A percentile compares a stretch with the other conserved stretches of the same genome.
These are phyloP conservation scores for Russula emetica DNA, from an alignment of 768 basidiomycete species.

Conservation along the genomic window DNA sequence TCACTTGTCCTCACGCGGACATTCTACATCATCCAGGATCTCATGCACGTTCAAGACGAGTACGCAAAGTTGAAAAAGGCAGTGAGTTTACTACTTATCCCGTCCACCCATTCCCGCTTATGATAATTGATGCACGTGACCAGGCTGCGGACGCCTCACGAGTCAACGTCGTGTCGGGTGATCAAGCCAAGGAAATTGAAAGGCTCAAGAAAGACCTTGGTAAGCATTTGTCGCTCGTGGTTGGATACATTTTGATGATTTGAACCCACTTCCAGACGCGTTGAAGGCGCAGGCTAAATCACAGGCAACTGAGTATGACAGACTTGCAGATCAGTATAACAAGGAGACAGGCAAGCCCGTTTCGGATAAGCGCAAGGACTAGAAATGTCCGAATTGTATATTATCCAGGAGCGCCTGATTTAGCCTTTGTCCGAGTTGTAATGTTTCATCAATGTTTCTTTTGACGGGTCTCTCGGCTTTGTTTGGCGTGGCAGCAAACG, in stretches of 20 bases:
- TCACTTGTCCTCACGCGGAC: conserved; percentile 91
- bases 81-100: conserved; percentile 25
- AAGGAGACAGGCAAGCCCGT: conserved; percentile 53
- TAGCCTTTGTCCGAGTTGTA: neutral
- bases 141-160: conserved; percentile 39
- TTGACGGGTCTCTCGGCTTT: neutral
- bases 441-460: neutral
- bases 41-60: conserved; percentile 86
- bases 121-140: neutral
- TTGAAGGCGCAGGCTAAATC: conserved; percentile 79
- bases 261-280: conserved; percentile 45
- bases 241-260: neutral
- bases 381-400: conserved; percentile 1
- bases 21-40: conserved; percentile 88
- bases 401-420: neutral
- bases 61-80: conserved; percentile 75
- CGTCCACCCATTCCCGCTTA: neutral
- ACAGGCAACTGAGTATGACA: conserved; percentile 76
- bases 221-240: conserved; percentile 2
- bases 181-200: conserved; percentile 53
- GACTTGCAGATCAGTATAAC: conserved; percentile 75
- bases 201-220: conserved; percentile 65
- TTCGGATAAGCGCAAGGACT: conserved; percentile 67
- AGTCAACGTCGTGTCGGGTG: conserved; percentile 32
- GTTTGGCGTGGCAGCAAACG: neutral